Evolutionary conservation across 768 basidiomycete genomes (phyloP).

Genomic region (Dentipellis fragilis): DNA sequence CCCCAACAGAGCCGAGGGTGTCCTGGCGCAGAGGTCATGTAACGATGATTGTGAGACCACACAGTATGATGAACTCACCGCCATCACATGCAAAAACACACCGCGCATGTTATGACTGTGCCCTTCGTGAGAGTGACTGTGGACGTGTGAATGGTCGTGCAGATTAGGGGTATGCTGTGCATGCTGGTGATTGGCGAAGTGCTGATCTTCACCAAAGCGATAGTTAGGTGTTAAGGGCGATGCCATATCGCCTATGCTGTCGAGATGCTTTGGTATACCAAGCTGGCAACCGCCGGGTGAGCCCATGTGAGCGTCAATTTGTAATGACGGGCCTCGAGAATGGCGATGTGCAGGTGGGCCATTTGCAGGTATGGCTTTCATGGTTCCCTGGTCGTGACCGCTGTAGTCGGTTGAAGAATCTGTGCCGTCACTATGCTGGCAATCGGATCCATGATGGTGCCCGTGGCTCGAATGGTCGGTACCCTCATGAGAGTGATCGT

Average conservation of each 20-base stretch:
- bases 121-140: constrained; percentile 52
- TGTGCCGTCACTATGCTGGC: constrained; percentile 1
- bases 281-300: not conserved
- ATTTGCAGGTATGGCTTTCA: not conserved
- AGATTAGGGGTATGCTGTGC: constrained; percentile 30
- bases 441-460: constrained; percentile 6
- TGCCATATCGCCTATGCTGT: not conserved
- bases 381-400: constrained; percentile 14
- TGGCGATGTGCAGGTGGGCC: constrained; percentile 14
- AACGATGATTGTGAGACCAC: not conserved
- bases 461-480: constrained; percentile 10
- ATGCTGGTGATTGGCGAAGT: constrained; percentile 35
- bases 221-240: constrained; percentile 52
- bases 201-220: constrained; percentile 42
- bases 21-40: constrained; percentile 38
- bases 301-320: constrained; percentile 14
- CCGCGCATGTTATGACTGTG: constrained; percentile 99
- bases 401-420: constrained; percentile 22
- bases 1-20: constrained; percentile 93
- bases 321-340: constrained; percentile 12
- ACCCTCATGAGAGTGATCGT: too few species aligned
- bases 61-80: constrained; percentile 36
- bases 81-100: constrained; percentile 96
- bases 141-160: constrained; percentile 42
- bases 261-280: constrained; percentile 1